Base-by-base conservation (phyloP, 179 eudicot species). In the Actinidia arguta region DNA sequence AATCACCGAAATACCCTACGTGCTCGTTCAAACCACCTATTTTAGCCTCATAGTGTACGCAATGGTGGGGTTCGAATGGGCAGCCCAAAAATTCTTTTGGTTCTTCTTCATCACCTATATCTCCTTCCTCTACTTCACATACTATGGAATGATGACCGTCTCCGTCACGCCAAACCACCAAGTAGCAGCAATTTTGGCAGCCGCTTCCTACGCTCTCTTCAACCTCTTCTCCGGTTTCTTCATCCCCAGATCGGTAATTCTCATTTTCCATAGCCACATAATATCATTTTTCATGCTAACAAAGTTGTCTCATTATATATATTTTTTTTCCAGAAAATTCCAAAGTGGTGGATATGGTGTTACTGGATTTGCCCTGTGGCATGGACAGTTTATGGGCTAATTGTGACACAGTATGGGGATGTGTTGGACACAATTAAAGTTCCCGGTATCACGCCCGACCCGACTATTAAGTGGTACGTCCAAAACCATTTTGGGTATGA, bases 331-430 rank as follows among this genome's bases (percentile, higher is more conserved):
- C 94, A 96, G 99, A 90, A 84, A 85, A 96, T 96, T 80, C 99
- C 98, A 2, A 92, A 89, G 89, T 95, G 99, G 98, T 96, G 99
- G 99, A 74, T 95, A 76, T 95, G 99, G 99, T 96, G 93, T 79
- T 96, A 96, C 85, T 96, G 96, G 98, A 87, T 93, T 66, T 96
- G 98, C 90, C 99, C 99, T 0, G 95, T 96, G 51, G 98, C 99
- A 9, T 96, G 99, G 99, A 93, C 99, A 0, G 97, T 96, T 6
- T 96, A 96, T 52, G 99, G 99, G 27, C 81, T 92, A 83, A 93
- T 96, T 8, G 92, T 91, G 64, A 89, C 97, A 10, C 99, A 96
- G 54, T 96, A 93, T 48, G 95, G 98, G 31, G 99, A 96, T 72
- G 75, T 91, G 48, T 55, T 78, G 20, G 84, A 78, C 14, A 76